phyloP scores from a whole-genome alignment of 2,329 filamentous ascomycete species.

The Paracoccidioides brasiliensis region DNA sequence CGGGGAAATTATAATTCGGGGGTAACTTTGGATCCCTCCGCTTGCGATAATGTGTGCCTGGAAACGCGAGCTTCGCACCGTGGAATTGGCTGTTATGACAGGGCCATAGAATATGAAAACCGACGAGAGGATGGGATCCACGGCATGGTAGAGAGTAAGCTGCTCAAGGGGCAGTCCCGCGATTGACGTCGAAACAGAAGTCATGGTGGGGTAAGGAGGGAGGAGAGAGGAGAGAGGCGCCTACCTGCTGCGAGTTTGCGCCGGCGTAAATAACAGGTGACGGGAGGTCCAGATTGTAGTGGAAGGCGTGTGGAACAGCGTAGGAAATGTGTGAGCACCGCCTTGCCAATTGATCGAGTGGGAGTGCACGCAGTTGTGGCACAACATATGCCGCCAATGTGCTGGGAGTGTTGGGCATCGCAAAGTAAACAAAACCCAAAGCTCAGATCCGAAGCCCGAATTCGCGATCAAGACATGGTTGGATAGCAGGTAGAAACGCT shows the following conservation, averaged over 20 bases:
- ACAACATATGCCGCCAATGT: not conserved
- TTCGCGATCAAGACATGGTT: not conserved
- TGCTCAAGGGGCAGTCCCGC: slow-evolving; percentile 63
- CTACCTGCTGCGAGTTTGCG: not conserved
- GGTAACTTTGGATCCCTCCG: slow-evolving; percentile 78
- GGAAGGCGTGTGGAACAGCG: not conserved
- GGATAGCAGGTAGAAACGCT: not conserved
- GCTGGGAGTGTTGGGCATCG: not conserved
- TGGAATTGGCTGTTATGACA: slow-evolving; percentile 77
- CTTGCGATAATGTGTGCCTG: slow-evolving; percentile 86
- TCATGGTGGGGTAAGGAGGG: slow-evolving; percentile 47
- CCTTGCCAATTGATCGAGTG: not conserved
- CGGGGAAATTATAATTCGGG: slow-evolving; percentile 82
- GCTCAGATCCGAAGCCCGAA: not conserved
- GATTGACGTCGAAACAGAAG: slow-evolving; percentile 66
- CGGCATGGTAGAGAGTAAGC: slow-evolving; percentile 77
- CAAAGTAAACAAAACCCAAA: slow-evolving; percentile 1
- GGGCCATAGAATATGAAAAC: slow-evolving; percentile 86
- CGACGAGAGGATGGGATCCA: slow-evolving; percentile 66
- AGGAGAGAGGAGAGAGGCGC: no score
- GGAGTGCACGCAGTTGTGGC: not conserved
- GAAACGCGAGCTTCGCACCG: slow-evolving; percentile 79
- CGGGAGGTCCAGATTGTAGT: not conserved
- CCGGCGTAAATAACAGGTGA: not conserved
- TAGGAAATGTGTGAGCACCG: not conserved